Evolutionary conservation across 2,329 filamentous ascomycete species (phyloP).

Genomic region (Pseudofabraea citricarpa): DNA sequence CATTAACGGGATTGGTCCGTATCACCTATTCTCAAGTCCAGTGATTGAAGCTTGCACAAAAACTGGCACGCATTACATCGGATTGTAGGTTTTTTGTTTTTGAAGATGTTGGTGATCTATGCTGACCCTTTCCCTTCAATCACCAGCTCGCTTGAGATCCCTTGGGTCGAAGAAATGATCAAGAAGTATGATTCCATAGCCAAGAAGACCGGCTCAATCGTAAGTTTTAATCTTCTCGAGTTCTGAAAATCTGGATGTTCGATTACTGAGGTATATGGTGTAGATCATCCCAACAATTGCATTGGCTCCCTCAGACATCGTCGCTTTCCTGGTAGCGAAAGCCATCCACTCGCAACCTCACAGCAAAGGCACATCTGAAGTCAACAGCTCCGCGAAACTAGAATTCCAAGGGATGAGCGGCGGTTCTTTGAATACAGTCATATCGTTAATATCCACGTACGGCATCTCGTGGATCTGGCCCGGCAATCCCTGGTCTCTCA

Average conservation of each 20-base stretch:
- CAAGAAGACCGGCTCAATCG: slow-evolving; percentile 4
- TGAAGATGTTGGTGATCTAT: not conserved
- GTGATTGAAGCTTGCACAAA: slow-evolving; percentile 61
- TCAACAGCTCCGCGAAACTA: slow-evolving; percentile 8
- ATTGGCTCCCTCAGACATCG: slow-evolving; percentile 5
- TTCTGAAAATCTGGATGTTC: no score
- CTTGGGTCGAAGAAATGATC: slow-evolving; percentile 9
- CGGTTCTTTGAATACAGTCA: slow-evolving; percentile 2
- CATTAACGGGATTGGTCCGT: slow-evolving; percentile 59
- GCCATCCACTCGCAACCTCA: slow-evolving; percentile 1
- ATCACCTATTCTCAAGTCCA: slow-evolving; percentile 57
- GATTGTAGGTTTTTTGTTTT: slow-evolving; percentile 36
- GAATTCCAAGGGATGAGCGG: slow-evolving; percentile 6
- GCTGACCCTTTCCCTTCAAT: not conserved
- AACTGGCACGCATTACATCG: slow-evolving; percentile 63
- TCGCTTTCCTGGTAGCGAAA: slow-evolving; percentile 3
- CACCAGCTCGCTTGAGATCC: slow-evolving; percentile 8
- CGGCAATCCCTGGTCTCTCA: not conserved
- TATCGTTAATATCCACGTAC: slow-evolving; percentile 5
- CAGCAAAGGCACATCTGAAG: not conserved
- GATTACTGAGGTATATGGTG: no score
- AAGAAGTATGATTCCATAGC: slow-evolving; percentile 6
- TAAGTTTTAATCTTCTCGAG: slow-evolving; percentile 3
- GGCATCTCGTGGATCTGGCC: slow-evolving; percentile 2
- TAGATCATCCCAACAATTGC: slow-evolving; percentile 8